These are phyloP conservation scores for Gastrodia elata DNA, from an alignment of 106 monocot genomes.

Conservation along the genomic window DNA sequence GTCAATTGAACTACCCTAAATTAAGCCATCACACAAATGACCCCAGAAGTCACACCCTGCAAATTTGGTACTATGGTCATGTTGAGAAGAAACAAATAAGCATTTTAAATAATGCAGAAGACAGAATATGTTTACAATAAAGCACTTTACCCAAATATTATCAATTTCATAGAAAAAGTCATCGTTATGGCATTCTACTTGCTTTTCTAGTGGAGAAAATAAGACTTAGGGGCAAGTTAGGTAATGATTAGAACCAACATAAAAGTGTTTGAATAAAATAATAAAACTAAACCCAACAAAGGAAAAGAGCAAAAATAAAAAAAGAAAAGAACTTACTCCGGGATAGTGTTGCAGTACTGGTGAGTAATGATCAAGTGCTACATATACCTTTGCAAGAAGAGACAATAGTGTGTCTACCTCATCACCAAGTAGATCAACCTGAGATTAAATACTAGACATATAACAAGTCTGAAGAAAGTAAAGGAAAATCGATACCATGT, in stretches of 20 bases:
- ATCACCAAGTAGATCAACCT: slow-evolving; percentile 97
- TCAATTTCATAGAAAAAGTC: background rate
- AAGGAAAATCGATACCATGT: background rate
- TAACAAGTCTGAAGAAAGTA: background rate
- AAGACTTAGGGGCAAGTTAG: background rate
- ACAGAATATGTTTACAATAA: background rate
- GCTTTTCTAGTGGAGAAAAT: background rate
- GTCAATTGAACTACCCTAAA: background rate
- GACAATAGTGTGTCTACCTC: slow-evolving; percentile 81
- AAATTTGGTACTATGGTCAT: background rate
- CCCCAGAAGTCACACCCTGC: background rate
- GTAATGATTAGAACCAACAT: background rate
- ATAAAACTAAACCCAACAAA: background rate
- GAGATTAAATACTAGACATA: background rate
- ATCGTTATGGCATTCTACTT: background rate
- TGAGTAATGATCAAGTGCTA: slow-evolving; percentile 95
- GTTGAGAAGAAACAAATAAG: background rate
- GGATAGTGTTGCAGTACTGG: slow-evolving; percentile 87
- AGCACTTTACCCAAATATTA: background rate
- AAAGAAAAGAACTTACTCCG: slow-evolving; percentile 54
- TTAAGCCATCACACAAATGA: background rate
- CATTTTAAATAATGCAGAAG: background rate
- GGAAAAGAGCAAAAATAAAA: background rate
- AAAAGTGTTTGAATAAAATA: background rate
- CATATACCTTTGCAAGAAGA: slow-evolving; percentile 82